Conservation (phyloP, 1,284 basidiomycete species). For the Takashimella koratensis region DNA sequence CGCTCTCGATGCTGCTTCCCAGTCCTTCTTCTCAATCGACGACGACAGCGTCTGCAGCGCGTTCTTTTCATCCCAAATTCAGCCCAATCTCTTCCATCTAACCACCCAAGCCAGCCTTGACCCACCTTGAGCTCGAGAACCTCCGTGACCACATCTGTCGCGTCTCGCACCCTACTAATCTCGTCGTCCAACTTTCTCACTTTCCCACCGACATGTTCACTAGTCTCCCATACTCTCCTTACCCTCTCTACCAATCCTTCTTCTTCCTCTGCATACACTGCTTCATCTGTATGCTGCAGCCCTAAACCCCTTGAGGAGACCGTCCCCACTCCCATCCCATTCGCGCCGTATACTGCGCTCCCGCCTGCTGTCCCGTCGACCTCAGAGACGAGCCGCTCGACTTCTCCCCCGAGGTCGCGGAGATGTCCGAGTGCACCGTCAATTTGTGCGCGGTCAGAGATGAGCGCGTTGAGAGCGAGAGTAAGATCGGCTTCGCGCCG, state of each 20-base stretch:
- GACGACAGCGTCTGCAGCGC: conserved; percentile 71
- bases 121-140: conserved; percentile 84
- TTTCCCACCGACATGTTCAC: conserved; percentile 81
- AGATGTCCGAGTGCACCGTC: conserved; percentile 62
- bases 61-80: conserved; percentile 53
- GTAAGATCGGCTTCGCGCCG: conserved; percentile 74
- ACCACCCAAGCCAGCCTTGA: conserved; percentile 8
- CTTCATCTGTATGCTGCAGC: conserved; percentile 4
- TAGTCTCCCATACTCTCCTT: conserved; percentile 58
- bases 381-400: conserved; percentile 63
- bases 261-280: conserved; percentile 16
- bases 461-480: conserved; percentile 65
- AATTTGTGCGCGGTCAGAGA: conserved; percentile 67
- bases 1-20: conserved; percentile 89
- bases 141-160: conserved; percentile 76
- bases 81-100: background rate
- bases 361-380: conserved; percentile 49
- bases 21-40: conserved; percentile 81
- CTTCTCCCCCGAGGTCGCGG: conserved; percentile 59
- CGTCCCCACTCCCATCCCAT: background rate
- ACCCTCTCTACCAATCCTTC: conserved; percentile 46
- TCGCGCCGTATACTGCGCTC: background rate
- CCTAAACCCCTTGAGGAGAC: background rate
- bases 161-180: conserved; percentile 78
- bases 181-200: conserved; percentile 86